Percentiles rank a stretch among this genome's conserved stretches.
Evolutionary conservation across 768 basidiomycete species (phyloP).

Genomic region (Suillus hirtellus): DNA sequence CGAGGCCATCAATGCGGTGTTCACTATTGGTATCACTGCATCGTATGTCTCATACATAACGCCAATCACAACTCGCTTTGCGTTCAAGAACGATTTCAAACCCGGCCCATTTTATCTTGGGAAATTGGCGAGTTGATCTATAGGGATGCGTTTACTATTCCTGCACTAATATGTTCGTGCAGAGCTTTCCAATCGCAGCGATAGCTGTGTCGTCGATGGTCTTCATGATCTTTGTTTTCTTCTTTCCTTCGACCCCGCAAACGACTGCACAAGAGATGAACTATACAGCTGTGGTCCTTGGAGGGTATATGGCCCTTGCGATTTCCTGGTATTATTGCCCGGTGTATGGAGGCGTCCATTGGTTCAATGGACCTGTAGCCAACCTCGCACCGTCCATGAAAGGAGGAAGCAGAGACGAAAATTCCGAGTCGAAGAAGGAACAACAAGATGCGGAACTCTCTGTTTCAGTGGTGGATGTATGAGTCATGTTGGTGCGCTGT

Average conservation of each 20-base stretch:
- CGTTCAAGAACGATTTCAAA: neutral
- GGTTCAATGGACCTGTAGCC: constrained; percentile 1
- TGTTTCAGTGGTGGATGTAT: neutral
- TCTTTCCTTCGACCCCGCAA: constrained; percentile 1
- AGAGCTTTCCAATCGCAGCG: neutral
- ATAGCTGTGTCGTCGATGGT: constrained; percentile 3
- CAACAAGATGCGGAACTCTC: neutral
- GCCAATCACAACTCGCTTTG: neutral
- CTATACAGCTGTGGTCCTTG: neutral
- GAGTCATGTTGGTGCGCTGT: neutral
- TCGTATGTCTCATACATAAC: constrained; percentile 1
- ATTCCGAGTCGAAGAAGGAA: neutral
- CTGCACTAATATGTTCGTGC: neutral
- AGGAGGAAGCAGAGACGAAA: neutral
- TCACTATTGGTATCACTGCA: neutral
- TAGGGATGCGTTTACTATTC: neutral
- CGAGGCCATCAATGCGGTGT: constrained; percentile 1
- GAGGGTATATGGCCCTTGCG: constrained; percentile 1
- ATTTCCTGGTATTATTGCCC: constrained; percentile 3
- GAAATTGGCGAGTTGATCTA: neutral
- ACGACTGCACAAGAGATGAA: neutral
- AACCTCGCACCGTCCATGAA: neutral
- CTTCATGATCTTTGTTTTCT: constrained; percentile 2
- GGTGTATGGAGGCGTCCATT: neutral
- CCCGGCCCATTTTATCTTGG: constrained; percentile 1